A percentile compares a stretch with the other conserved stretches of the same genome.
Conservation (phyloP, 2,329 filamentous ascomycete genomes). For the Didymella exigua region DNA sequence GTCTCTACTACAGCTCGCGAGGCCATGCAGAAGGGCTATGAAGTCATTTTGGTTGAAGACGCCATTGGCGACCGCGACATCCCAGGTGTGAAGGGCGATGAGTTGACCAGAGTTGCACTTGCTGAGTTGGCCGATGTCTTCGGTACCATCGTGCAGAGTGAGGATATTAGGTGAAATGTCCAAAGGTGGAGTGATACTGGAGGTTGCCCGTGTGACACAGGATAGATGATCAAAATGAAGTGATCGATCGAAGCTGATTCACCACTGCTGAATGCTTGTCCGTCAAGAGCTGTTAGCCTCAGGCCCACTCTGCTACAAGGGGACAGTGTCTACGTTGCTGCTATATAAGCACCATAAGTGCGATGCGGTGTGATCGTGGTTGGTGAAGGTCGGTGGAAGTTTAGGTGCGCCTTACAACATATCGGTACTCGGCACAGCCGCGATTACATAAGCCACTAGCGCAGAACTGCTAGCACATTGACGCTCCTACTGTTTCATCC, state of each 20-base stretch:
- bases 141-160: conserved; percentile 62
- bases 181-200: background rate
- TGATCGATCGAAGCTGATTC: background rate
- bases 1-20: conserved; percentile 67
- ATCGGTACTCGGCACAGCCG: background rate
- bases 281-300: no score
- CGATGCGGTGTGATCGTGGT: conserved; percentile 12
- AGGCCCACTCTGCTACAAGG: background rate
- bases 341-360: background rate
- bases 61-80: conserved; percentile 70
- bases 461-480: background rate
- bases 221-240: background rate
- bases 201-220: background rate
- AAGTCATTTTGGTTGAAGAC: conserved; percentile 66
- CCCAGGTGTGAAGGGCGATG: conserved; percentile 63
- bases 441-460: background rate
- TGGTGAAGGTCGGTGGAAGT: background rate
- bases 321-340: background rate
- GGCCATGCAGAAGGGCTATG: conserved; percentile 65
- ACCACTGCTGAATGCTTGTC: background rate
- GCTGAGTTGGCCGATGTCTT: conserved; percentile 68
- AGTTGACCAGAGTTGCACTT: conserved; percentile 57
- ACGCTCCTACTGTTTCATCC: background rate
- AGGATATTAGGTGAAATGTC: conserved; percentile 50
- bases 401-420: no score